Evolutionary conservation across 2,329 filamentous ascomycete species (phyloP).

Genomic region (Cytospora paraplurivora): DNA sequence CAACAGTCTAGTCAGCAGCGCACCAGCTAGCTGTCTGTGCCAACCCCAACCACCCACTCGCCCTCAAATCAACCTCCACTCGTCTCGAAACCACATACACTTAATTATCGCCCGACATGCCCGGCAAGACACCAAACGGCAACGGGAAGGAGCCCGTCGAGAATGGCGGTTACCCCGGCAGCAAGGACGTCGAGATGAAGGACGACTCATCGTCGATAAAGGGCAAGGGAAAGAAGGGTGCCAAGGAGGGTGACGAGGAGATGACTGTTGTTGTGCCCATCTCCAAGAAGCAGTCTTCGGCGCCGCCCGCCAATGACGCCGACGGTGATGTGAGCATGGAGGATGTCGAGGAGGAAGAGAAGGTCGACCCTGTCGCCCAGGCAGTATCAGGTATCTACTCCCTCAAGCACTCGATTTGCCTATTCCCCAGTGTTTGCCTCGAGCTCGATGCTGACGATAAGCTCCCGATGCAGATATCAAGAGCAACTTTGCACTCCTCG

Average conservation of each 20-base stretch:
- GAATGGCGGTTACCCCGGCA: constrained; percentile 64
- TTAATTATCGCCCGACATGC: constrained; percentile 53
- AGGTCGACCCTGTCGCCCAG: constrained; percentile 63
- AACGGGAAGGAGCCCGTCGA: constrained; percentile 71
- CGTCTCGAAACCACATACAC: constrained; percentile 13
- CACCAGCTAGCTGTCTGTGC: constrained; percentile 25
- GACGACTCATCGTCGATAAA: constrained; percentile 55
- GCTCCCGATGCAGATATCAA: constrained; percentile 73
- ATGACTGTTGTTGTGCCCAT: constrained; percentile 82
- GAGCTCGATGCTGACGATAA: constrained; percentile 9
- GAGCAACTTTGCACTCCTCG: constrained; percentile 87
- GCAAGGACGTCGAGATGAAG: constrained; percentile 72
- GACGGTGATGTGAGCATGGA: constrained; percentile 75
- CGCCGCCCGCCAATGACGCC: constrained; percentile 57
- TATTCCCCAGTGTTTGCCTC: not conserved
- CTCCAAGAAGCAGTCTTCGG: constrained; percentile 65
- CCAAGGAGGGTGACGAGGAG: constrained; percentile 72
- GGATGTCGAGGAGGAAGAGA: constrained; percentile 57
- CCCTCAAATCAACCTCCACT: constrained; percentile 13
- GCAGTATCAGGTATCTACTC: constrained; percentile 58
- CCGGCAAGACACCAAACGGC: constrained; percentile 71
- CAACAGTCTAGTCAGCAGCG: constrained; percentile 19
- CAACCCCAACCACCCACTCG: constrained; percentile 1
- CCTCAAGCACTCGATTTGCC: constrained; percentile 1
- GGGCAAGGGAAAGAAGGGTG: constrained; percentile 64